These are phyloP conservation scores for Verticillium zaregamsianum DNA, from an alignment of 2,329 filamentous ascomycete genomes.

Conservation along the genomic window DNA sequence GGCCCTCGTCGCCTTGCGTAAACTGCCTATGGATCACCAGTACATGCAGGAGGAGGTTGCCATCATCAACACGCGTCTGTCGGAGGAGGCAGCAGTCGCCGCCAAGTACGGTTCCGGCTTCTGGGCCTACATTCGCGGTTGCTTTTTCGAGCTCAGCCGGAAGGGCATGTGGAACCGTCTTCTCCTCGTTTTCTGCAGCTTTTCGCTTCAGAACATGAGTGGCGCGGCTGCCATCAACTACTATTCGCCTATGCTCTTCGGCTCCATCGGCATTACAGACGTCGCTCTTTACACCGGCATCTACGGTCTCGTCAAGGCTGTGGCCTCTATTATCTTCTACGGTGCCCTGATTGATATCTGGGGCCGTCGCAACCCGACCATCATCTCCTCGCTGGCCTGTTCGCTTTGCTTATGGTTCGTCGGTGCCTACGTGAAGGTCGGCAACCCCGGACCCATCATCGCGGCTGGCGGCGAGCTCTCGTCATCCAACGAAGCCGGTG, in stretches of 20 bases:
- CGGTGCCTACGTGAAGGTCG: constrained; percentile 48
- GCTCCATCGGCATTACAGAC: constrained; percentile 39
- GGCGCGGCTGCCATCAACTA: constrained; percentile 32
- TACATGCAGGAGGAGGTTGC: constrained; percentile 44
- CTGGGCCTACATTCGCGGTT: constrained; percentile 29
- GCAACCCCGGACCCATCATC: constrained; percentile 41
- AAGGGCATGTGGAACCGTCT: constrained; percentile 38
- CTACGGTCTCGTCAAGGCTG: constrained; percentile 42
- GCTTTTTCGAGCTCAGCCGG: constrained; percentile 26
- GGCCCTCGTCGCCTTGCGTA: constrained; percentile 37
- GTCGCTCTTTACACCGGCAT: constrained; percentile 44
- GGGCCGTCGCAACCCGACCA: constrained; percentile 35
- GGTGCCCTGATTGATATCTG: constrained; percentile 33
- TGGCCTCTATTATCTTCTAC: constrained; percentile 36
- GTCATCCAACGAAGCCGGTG: constrained; percentile 37
- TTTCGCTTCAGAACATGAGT: constrained; percentile 33
- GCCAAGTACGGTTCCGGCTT: constrained; percentile 25
- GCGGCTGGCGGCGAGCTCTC: constrained; percentile 35
- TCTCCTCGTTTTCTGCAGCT: constrained; percentile 30
- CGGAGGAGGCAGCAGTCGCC: constrained; percentile 27
- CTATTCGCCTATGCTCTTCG: constrained; percentile 33
- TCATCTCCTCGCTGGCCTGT: constrained; percentile 43
- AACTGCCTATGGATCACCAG: constrained; percentile 34
- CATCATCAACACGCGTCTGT: constrained; percentile 34
- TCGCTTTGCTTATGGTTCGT: constrained; percentile 47